Evolutionary conservation across 768 basidiomycete genomes (phyloP), one percentile per base, ranked within the genome.

Genomic region (Mycena capillaripes): DNA sequence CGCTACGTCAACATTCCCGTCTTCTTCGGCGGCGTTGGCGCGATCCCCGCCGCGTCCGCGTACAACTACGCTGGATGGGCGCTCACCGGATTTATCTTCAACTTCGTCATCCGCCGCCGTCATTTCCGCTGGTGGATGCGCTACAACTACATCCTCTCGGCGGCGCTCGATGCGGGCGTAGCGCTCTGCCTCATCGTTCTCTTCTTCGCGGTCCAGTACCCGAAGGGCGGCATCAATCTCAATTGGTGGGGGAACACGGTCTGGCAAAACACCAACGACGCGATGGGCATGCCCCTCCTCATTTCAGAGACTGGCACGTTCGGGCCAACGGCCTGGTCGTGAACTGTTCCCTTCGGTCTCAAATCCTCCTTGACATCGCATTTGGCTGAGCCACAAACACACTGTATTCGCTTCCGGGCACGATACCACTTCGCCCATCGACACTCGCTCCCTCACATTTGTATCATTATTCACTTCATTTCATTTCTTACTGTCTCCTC

Each of bases 1-100:
- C 88, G 93, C 63, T 95, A 95, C 79, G 84, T 98, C 84, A 97
- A 97, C 84, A 87, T 96, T 34, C 96, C 97, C 19, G 93, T 97
- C 29, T 86, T 94, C 78, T 91, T 97, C 79, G 88, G 89, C 32
- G 93, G 93, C 27, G 84, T 93, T 21, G 83, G 85, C 72, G 86
- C 83, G 46, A 91, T 98, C 75, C 97, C 97, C 2, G 95, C 96
- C 10, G 95, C 91, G 11, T 89, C 89, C 1, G 96, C 95, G 23
- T 89, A 97, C 88, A 98, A 97, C 87, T 97, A 94, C 81, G 87
- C 92, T 0, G 91, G 92, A 0, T 97, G 93, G 93, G 84, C 91
- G 52, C 62, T 93, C 44, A 87, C 86, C 29, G 96, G 96, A 32
- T 96, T 94, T 84, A 79, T 96, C 82, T 98, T 98, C 91, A 97